phyloP scores from a whole-genome alignment of 208 protist genomes.

The Acanthamoeba lenticulata region DNA sequence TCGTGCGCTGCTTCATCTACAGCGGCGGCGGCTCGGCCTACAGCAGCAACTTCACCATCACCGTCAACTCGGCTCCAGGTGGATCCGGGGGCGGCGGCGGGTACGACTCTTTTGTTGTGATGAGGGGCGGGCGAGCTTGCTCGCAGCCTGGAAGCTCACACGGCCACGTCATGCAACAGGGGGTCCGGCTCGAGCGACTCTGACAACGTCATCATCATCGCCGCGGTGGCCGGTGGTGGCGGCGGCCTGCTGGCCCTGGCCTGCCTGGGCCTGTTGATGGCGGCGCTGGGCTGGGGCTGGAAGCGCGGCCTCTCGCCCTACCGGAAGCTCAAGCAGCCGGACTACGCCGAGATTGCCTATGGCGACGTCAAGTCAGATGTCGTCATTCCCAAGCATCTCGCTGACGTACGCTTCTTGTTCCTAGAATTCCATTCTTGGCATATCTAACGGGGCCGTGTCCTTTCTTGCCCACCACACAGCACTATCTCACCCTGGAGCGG shows the following conservation, averaged over 20 bases:
- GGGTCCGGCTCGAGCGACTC: not conserved
- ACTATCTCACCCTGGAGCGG: slow-evolving; percentile 6
- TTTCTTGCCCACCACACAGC: not conserved
- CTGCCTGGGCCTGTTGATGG: slow-evolving; percentile 6
- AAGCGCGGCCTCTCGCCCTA: slow-evolving; percentile 24
- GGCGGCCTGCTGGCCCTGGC: not conserved
- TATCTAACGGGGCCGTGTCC: not conserved
- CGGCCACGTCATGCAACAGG: not conserved
- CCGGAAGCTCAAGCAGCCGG: slow-evolving; percentile 43
- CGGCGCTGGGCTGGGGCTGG: not conserved
- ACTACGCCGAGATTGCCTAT: slow-evolving; percentile 17
- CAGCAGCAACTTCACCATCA: slow-evolving; percentile 37
- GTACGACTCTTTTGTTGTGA: not conserved
- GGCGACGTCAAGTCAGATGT: slow-evolving; percentile 4
- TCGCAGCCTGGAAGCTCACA: not conserved
- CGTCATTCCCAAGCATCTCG: slow-evolving; percentile 8
- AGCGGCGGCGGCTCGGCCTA: not conserved
- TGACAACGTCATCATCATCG: not conserved
- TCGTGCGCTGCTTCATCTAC: not conserved
- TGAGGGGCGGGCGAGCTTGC: not conserved
- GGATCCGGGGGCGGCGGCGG: not conserved
- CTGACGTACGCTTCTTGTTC: not conserved
- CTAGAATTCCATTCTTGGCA: not conserved
- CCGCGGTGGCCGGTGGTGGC: not conserved
- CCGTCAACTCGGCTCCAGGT: not conserved